phyloP scores from a whole-genome alignment of 78 protist species.

The Salpingoeca rosetta region DNA sequence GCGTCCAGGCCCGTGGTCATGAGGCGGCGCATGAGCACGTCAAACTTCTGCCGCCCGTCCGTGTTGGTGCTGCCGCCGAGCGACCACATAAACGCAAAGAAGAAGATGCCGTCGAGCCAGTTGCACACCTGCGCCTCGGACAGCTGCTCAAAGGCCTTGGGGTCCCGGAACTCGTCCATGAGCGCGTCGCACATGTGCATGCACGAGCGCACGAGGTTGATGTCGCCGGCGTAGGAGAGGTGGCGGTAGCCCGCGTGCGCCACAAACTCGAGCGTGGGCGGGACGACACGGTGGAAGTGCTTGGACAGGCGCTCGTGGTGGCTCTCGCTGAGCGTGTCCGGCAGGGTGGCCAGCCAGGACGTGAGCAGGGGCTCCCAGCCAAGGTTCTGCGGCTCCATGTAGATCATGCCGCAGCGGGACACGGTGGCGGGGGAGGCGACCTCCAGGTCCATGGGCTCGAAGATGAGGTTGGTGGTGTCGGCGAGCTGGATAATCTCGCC shows the following conservation, averaged over 20 bases:
- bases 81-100: constrained; percentile 49
- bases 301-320: background rate
- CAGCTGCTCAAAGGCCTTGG: background rate
- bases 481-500: constrained; percentile 74
- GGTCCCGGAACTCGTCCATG: background rate
- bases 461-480: constrained; percentile 51
- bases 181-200: constrained; percentile 23
- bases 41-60: constrained; percentile 25
- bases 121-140: background rate
- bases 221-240: constrained; percentile 4
- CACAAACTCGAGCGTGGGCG: constrained; percentile 1
- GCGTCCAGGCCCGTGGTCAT: background rate
- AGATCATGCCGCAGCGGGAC: constrained; percentile 74
- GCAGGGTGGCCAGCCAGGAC: constrained; percentile 41
- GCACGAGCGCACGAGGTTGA: constrained; percentile 18
- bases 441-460: constrained; percentile 65
- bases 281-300: constrained; percentile 22
- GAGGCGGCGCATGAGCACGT: constrained; percentile 16
- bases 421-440: constrained; percentile 85
- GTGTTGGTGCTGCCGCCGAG: constrained; percentile 32
- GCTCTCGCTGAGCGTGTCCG: background rate
- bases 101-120: constrained; percentile 7
- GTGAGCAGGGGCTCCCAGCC: constrained; percentile 40
- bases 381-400: constrained; percentile 43
- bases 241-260: constrained; percentile 1